A percentile compares a stretch with the other conserved stretches of the same genome.
These are phyloP conservation scores for Coprinopsis cinerea DNA, from an alignment of 768 basidiomycete genomes.

Conservation along the genomic window DNA sequence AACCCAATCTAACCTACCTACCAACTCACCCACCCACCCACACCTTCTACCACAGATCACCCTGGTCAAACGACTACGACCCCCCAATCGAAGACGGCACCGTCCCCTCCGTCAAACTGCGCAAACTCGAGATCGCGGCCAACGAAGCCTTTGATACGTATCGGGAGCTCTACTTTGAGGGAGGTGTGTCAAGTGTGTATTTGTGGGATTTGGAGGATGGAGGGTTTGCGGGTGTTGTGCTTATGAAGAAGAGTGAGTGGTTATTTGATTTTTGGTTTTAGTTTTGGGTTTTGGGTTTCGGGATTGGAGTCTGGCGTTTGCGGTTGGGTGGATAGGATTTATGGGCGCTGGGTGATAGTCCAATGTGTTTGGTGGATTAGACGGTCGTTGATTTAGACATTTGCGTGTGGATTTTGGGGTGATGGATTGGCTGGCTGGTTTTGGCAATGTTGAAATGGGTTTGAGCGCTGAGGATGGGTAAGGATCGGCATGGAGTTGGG, in stretches of 20 bases:
- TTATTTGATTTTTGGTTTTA: not conserved
- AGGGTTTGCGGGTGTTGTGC: slow-evolving; percentile 92
- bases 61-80: slow-evolving; percentile 97
- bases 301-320: not conserved
- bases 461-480: no score
- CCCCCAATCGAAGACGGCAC: slow-evolving; percentile 89
- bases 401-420: no score
- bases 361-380: no score
- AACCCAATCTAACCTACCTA: no score
- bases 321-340: no score
- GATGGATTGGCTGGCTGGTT: no score
- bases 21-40: no score
- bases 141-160: slow-evolving; percentile 98
- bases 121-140: slow-evolving; percentile 87
- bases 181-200: slow-evolving; percentile 95
- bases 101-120: slow-evolving; percentile 72
- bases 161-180: slow-evolving; percentile 98
- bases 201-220: slow-evolving; percentile 98
- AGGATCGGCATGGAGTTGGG: no score
- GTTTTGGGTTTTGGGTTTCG: not conserved
- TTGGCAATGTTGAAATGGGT: no score
- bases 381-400: no score
- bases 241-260: slow-evolving; percentile 84
- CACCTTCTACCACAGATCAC: slow-evolving; percentile 71
- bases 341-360: no score